Conservation (phyloP, 441 rosid genomes). For the Populus trichocarpa region DNA sequence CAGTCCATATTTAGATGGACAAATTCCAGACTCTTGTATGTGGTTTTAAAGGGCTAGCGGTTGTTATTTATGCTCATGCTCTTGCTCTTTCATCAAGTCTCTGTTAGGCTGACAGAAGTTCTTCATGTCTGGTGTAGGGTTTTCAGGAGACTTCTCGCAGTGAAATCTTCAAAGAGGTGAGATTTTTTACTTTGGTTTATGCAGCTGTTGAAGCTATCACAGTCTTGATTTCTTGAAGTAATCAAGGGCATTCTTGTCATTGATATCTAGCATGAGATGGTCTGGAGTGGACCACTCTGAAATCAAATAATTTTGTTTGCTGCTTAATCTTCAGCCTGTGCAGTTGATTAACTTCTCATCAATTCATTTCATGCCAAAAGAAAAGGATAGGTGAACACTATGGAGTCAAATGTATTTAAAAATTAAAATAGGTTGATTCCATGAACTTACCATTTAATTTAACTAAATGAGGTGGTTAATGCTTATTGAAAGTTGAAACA, state of each 20-base stretch:
- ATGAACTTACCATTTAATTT: neutral
- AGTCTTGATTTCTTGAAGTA: neutral
- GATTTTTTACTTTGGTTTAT: slow-evolving; percentile 6
- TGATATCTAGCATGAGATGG: neutral
- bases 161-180: slow-evolving; percentile 78
- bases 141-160: slow-evolving; percentile 65
- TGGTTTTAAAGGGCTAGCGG: neutral
- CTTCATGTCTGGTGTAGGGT: slow-evolving; percentile 45
- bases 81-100: neutral
- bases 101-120: slow-evolving; percentile 9
- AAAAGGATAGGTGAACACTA: neutral
- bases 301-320: neutral
- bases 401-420: neutral
- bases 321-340: neutral
- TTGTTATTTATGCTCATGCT: neutral
- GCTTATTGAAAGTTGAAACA: neutral
- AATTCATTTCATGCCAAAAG: neutral
- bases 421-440: neutral
- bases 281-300: neutral
- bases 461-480: neutral
- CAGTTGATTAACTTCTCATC: neutral
- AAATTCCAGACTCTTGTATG: neutral
- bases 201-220: neutral
- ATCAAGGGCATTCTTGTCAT: neutral
- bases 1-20: slow-evolving; percentile 4